Percentiles rank a stretch among this genome's conserved stretches.
phyloP scores from a whole-genome alignment of 2,329 filamentous ascomycete genomes.

The Pseudocercospora crystallina region DNA sequence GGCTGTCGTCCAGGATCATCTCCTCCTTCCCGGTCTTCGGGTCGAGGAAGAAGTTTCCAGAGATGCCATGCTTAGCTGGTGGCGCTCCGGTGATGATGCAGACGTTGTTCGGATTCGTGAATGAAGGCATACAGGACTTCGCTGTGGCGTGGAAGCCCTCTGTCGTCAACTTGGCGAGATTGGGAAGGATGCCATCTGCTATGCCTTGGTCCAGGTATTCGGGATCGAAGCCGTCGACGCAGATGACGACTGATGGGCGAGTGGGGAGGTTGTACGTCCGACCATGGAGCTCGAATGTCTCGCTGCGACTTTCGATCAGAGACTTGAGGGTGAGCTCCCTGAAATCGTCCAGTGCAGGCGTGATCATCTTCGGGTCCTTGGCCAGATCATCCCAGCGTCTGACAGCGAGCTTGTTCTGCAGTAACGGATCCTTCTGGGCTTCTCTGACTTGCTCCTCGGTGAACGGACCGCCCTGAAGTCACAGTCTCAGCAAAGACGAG shows the following conservation, averaged over 20 bases:
- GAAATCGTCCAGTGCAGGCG: slow-evolving; percentile 19
- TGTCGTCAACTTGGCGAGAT: slow-evolving; percentile 32
- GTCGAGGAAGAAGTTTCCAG: slow-evolving; percentile 48
- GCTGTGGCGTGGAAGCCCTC: slow-evolving; percentile 43
- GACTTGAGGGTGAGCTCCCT: slow-evolving; percentile 18
- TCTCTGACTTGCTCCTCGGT: slow-evolving; percentile 30
- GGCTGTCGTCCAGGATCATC: slow-evolving; percentile 44
- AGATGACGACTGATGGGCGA: slow-evolving; percentile 43
- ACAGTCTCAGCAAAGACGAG: background rate
- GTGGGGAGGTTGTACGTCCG: slow-evolving; percentile 35
- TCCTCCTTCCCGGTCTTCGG: slow-evolving; percentile 39
- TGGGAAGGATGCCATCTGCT: slow-evolving; percentile 38
- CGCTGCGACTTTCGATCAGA: slow-evolving; percentile 3
- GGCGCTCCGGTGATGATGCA: slow-evolving; percentile 48
- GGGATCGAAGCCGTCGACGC: slow-evolving; percentile 48
- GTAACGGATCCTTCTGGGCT: slow-evolving; percentile 36
- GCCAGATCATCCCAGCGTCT: slow-evolving; percentile 42
- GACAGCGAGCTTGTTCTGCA: slow-evolving; percentile 38
- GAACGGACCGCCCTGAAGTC: slow-evolving; percentile 36
- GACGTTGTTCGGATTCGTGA: slow-evolving; percentile 49
- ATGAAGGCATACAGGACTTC: slow-evolving; percentile 44
- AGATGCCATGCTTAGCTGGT: slow-evolving; percentile 43
- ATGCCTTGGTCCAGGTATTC: slow-evolving; percentile 41
- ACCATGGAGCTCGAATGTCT: slow-evolving; percentile 26
- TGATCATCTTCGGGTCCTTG: slow-evolving; percentile 30